Evolutionary conservation across 176 grass and related monocot species (phyloP), one percentile per base, ranked within the genome.

Genomic region (Phoenix dactylifera): DNA sequence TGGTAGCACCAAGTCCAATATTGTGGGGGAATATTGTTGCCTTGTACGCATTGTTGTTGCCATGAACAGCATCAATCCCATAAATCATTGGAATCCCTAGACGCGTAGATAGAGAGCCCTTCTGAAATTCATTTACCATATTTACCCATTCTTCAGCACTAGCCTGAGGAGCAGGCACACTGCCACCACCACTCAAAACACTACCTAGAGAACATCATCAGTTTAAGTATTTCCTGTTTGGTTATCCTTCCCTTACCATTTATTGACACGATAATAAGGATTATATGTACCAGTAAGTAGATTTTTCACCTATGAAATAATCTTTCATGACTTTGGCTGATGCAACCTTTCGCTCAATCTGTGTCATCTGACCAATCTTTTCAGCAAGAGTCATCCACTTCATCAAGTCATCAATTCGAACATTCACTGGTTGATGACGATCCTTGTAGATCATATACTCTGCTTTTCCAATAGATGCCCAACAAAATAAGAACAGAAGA

Each of bases 11-110:
- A 77, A 96, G 92, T 48, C 92, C 92, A 18, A 96, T 24, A 49
- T 96, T 96, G 74, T 96, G 92, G 62, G 92, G 92, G 67, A 96
- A 96, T 79, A 96, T 80, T 52, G 92, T 96, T 68, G 92, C 86
- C 2, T 87, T 90, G 57, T 90, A 96, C 60, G 85, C 92, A 79
- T 96, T 90, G 71, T 96, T 96, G 56, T 96, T 82, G 51, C 92
- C 92, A 77, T 96, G 92, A 85, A 96, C 83, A 55, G 92, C 92
- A 80, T 96, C 91, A 66, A 96, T 96, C 28, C 91, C 91, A 76
- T 96, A 96, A 65, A 96, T 90, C 83, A 90, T 87, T 54, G 92
- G 92, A 68, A 96, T 96, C 26, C 86, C 80, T 4, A 96, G 78
- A 30, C 86, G 87, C 22, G 92, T 90, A 54, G 83, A 87, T 51